Evolutionary conservation across 371 early-diverging fungal genomes (phyloP), one percentile per base, ranked within the genome.

Genomic region (Globomyces sp.): DNA sequence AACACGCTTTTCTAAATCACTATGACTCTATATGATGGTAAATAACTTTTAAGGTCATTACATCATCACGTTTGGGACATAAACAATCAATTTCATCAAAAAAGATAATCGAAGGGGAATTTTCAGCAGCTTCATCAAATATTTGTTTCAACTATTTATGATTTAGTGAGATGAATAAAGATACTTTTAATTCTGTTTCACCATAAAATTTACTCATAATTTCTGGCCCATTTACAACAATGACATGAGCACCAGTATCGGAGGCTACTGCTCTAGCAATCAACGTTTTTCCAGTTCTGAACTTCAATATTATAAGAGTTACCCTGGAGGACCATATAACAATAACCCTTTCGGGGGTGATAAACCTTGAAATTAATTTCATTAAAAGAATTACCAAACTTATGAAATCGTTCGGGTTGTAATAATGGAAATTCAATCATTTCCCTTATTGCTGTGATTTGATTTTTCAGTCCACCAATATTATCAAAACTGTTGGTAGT

Each of bases 21-120:
- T 87, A 1, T 85, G 83, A 9, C 87, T 83, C 86, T 86, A 24
- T 24, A 24, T 24, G 24, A 24, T 24, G 24, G 24, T 24, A 64
- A 57, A 52, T 64, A 36, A 53, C 64, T 44, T 53, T 68, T 34
- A 58, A 58, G 50, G 50, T 1, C 8, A 68, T 68, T 75, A 86
- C 89, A 68, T 88, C 87, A 52, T 93, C 92, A n/a, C 97, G 83
- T 65, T 87, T 90, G 0, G 97, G 93, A 71, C 95, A 95, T 0
- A 99, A 81, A 0, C 97, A 90, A 71, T 99, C 99, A 59, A 99
- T 92, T 75, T 99, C 99, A 74, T 99, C 99, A 62, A 99, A 93
- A 73, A 98, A 95, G 8, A 99, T 89, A 36, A 99, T 89, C 3
- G 94, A 81, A 1, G 99, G 99, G 2, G 89, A 85, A 37, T 86